phyloP scores from a whole-genome alignment of 1,284 basidiomycete genomes.

The Trametes polyzona region DNA sequence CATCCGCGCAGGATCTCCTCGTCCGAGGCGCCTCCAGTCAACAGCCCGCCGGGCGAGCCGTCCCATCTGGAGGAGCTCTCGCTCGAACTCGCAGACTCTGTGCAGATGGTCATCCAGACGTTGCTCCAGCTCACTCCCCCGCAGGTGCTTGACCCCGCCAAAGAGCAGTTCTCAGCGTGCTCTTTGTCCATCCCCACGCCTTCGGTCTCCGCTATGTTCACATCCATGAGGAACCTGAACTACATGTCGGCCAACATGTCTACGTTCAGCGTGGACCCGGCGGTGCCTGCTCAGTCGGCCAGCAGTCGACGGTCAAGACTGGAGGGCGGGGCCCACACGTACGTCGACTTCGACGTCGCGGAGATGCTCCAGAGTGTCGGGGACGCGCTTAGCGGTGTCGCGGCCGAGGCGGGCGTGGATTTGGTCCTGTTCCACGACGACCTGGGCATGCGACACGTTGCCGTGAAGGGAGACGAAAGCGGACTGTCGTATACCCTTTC shows the following conservation, averaged over 20 bases:
- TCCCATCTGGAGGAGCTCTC: slow-evolving; percentile 66
- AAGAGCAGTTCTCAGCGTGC: slow-evolving; percentile 89
- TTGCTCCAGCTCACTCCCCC: slow-evolving; percentile 86
- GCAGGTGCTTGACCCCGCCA: slow-evolving; percentile 88
- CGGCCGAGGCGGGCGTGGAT: slow-evolving; percentile 84
- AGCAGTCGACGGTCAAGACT: slow-evolving; percentile 10
- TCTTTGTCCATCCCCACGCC: slow-evolving; percentile 84
- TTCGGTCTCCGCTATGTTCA: slow-evolving; percentile 85
- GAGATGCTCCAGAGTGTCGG: slow-evolving; percentile 78
- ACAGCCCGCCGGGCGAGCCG: slow-evolving; percentile 36
- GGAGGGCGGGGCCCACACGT: slow-evolving; percentile 12
- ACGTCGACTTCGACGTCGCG: slow-evolving; percentile 66
- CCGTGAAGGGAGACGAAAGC: slow-evolving; percentile 83
- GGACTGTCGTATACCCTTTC: slow-evolving; percentile 80
- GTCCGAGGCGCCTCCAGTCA: slow-evolving; percentile 20
- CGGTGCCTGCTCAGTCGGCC: slow-evolving; percentile 6
- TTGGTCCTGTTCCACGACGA: slow-evolving; percentile 89
- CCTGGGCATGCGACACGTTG: slow-evolving; percentile 81
- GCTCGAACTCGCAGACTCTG: slow-evolving; percentile 84
- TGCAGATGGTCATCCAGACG: slow-evolving; percentile 88
- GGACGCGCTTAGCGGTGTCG: slow-evolving; percentile 83
- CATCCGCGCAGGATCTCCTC: slow-evolving; percentile 56
- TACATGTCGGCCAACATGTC: slow-evolving; percentile 84
- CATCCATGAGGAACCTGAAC: slow-evolving; percentile 89
- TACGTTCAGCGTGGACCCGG: slow-evolving; percentile 28